Evolutionary conservation across 768 basidiomycete genomes (phyloP).

Genomic region (Ramaria sp.): DNA sequence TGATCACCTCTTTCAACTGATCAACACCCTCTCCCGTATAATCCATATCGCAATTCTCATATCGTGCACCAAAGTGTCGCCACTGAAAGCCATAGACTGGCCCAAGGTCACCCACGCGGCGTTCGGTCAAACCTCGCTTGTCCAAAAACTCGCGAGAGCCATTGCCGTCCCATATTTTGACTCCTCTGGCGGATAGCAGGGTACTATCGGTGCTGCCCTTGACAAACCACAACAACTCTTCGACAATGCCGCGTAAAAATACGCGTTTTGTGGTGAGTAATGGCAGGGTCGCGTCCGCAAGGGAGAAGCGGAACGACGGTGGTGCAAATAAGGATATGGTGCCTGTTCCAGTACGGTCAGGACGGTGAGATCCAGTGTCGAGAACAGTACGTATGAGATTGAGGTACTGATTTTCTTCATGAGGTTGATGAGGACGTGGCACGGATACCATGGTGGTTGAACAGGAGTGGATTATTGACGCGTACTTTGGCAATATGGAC

Average conservation of each 20-base stretch:
- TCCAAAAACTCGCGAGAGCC: slow-evolving; percentile 83
- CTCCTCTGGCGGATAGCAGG: slow-evolving; percentile 64
- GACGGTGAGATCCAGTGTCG: slow-evolving; percentile 61
- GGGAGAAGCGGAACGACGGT: slow-evolving; percentile 80
- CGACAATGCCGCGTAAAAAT: slow-evolving; percentile 82
- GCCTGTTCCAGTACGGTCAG: slow-evolving; percentile 92
- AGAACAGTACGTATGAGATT: slow-evolving; percentile 70
- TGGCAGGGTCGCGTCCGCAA: slow-evolving; percentile 64
- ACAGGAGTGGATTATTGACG: slow-evolving; percentile 4
- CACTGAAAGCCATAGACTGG: slow-evolving; percentile 98
- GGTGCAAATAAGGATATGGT: slow-evolving; percentile 91
- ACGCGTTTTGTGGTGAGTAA: slow-evolving; percentile 93
- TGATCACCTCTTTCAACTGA: slow-evolving; percentile 80
- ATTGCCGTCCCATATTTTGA: slow-evolving; percentile 98
- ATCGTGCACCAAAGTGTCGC: slow-evolving; percentile 88
- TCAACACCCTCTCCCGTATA: slow-evolving; percentile 85
- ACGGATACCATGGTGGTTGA: slow-evolving; percentile 11
- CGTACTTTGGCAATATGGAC: slow-evolving; percentile 5
- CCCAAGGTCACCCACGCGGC: slow-evolving; percentile 86
- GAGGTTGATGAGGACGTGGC: slow-evolving; percentile 18
- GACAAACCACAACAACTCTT: slow-evolving; percentile 94
- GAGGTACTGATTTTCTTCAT: slow-evolving; percentile 90
- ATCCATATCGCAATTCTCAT: slow-evolving; percentile 60
- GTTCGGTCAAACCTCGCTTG: slow-evolving; percentile 68
- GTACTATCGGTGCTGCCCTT: slow-evolving; percentile 74